Evolutionary conservation across 2,329 filamentous ascomycete genomes (phyloP).

Genomic region (Verticillium albo-atrum): DNA sequence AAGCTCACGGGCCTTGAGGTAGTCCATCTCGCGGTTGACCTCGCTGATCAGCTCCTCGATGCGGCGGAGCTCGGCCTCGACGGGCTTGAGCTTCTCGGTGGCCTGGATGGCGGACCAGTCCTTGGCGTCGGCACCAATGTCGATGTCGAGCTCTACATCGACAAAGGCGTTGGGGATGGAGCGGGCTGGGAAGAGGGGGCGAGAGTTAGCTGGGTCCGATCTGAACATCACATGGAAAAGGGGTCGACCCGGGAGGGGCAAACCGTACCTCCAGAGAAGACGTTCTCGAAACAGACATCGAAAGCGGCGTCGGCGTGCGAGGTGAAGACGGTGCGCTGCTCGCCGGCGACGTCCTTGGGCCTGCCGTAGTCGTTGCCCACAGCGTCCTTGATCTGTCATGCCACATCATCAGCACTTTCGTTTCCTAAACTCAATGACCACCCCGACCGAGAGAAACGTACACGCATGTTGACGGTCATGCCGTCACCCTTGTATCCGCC

Average conservation of each 20-base stretch:
- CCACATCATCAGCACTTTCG: constrained; percentile 3
- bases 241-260: neutral
- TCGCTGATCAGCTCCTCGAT: constrained; percentile 89
- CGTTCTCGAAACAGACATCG: constrained; percentile 94
- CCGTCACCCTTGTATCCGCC: constrained; percentile 87
- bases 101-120: constrained; percentile 97
- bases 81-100: constrained; percentile 94
- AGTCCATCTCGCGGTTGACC: constrained; percentile 93
- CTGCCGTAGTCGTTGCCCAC: constrained; percentile 94
- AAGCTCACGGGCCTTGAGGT: constrained; percentile 84
- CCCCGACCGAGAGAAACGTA: constrained; percentile 35
- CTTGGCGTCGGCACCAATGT: constrained; percentile 94
- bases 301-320: constrained; percentile 88
- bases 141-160: constrained; percentile 85
- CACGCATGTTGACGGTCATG: constrained; percentile 90
- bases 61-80: constrained; percentile 89
- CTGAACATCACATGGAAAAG: constrained; percentile 3
- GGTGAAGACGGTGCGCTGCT: constrained; percentile 91
- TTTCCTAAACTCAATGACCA: neutral
- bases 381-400: constrained; percentile 78
- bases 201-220: constrained; percentile 10
- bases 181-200: constrained; percentile 18
- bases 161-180: constrained; percentile 51
- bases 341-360: constrained; percentile 86
- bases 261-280: constrained; percentile 63